phyloP scores from a whole-genome alignment of 2,329 filamentous ascomycete species.

The Aureobasidium vineae region DNA sequence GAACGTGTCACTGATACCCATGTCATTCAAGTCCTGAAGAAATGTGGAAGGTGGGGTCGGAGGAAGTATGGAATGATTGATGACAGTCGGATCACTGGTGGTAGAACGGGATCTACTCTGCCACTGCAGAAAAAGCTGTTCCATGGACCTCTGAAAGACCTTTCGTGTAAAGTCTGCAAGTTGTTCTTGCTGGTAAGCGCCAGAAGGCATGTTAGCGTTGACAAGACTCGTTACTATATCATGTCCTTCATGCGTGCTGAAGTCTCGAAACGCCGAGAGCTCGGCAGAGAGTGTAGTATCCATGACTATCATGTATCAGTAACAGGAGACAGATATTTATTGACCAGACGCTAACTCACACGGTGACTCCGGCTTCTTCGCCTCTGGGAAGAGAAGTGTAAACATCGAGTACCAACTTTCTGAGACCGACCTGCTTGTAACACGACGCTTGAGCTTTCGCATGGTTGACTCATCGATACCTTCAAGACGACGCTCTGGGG shows the following conservation, averaged over 20 bases:
- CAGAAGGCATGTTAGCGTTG: background rate
- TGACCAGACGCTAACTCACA: background rate
- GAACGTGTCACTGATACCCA: background rate
- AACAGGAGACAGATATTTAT: background rate
- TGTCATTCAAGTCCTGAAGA: background rate
- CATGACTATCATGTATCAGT: background rate
- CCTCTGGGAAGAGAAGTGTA: slow-evolving; percentile 1
- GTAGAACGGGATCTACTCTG: background rate
- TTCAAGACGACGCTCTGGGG: slow-evolving; percentile 12
- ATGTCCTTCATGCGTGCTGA: background rate
- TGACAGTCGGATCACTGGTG: background rate
- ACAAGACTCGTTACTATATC: background rate
- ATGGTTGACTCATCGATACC: slow-evolving; percentile 7
- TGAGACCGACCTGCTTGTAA: background rate
- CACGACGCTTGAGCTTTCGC: slow-evolving; percentile 15
- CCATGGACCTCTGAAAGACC: background rate
- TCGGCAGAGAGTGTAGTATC: slow-evolving; percentile 16
- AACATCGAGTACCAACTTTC: slow-evolving; percentile 24
- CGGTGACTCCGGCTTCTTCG: slow-evolving; percentile 11
- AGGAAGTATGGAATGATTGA: background rate
- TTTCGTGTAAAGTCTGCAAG: slow-evolving; percentile 3
- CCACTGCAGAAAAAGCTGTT: slow-evolving; percentile 9
- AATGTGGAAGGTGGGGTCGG: slow-evolving; percentile 4
- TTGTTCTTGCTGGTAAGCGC: background rate
- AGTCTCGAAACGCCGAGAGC: slow-evolving; percentile 11